Base-by-base conservation (phyloP, 495 filamentous ascomycete species). In the Daldinia vernicosa region DNA sequence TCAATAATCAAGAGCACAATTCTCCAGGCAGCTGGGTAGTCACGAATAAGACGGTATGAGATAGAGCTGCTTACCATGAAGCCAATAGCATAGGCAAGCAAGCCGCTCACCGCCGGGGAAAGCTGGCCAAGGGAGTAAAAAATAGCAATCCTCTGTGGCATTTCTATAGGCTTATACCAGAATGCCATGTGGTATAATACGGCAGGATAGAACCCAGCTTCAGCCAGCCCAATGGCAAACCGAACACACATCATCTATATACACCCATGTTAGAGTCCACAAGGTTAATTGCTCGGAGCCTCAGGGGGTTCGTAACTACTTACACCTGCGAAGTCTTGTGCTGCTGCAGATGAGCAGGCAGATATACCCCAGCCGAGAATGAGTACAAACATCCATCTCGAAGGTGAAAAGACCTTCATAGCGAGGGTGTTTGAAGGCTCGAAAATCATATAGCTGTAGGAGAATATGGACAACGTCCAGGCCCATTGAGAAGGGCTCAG, bases 391-490 rank as follows among this genome's bases (percentile, higher is more conserved):
- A 84, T 84, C 81, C 81, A 84, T 54, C 55, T 50, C 26, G 80
- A 83, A 4, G 81, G 82, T 14, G 52, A 72, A 55, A 81, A 76
- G 3, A 64, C 56, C 47, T 73, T 73, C 64, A 73, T 67, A 0
- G 67, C 51, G 27, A 84, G 65, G 7, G 81, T 84, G 45, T 79
- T 78, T 2, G 75, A 61, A 26, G 81, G 81, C 62, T 84, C 83
- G 58, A 84, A 83, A 24, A 83, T 52, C 64, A 83, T 67, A 45
- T 83, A 84, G 70, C 70, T 73, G 14, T 73, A 73, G 1, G 70
- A 83, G 51, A 84, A 83, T 28, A 83, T 83, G 17, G 77, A 79
- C 6, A 81, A 73, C 1, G 80, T 77, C 81, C 81, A 83, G 1
- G 81, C 72, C 80, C 81, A 84, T 58, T 84, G 76, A 0, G 69